phyloP scores from a whole-genome alignment of 2,329 filamentous ascomycete species.

The Aspergillus alliaceus region DNA sequence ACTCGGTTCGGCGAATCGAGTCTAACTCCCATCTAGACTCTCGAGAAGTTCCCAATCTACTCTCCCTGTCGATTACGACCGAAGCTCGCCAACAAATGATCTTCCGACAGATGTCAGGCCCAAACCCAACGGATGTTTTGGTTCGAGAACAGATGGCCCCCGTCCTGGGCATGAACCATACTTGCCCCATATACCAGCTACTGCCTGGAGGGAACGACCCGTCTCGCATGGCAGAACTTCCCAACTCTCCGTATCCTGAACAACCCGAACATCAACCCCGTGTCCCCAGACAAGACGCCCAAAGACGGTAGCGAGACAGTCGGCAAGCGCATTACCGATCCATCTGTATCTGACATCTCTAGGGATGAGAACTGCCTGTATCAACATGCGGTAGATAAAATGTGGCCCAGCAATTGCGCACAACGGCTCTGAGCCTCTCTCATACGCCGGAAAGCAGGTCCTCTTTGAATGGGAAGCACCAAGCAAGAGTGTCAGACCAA shows the following conservation, averaged over 20 bases:
- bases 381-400: neutral
- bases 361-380: neutral
- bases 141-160: constrained; percentile 77
- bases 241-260: constrained; percentile 70
- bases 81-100: constrained; percentile 80
- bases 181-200: constrained; percentile 77
- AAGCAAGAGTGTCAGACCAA: constrained; percentile 1
- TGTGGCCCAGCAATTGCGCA: constrained; percentile 2
- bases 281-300: neutral
- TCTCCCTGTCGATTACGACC: constrained; percentile 74
- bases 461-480: constrained; percentile 8
- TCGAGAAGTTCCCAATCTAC: constrained; percentile 71
- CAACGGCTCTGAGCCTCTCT: constrained; percentile 5
- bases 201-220: constrained; percentile 71
- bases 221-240: constrained; percentile 82
- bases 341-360: neutral
- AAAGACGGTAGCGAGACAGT: constrained; percentile 1
- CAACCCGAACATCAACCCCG: constrained; percentile 61
- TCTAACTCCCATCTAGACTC: too few relatives aligned
- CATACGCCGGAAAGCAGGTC: constrained; percentile 4
- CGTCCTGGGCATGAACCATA: constrained; percentile 81
- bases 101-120: constrained; percentile 78
- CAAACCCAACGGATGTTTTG: constrained; percentile 80
- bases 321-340: constrained; percentile 6
- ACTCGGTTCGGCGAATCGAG: too few relatives aligned